Conservation (phyloP, 2,329 filamentous ascomycete species). For the Paecilomyces sp. region DNA sequence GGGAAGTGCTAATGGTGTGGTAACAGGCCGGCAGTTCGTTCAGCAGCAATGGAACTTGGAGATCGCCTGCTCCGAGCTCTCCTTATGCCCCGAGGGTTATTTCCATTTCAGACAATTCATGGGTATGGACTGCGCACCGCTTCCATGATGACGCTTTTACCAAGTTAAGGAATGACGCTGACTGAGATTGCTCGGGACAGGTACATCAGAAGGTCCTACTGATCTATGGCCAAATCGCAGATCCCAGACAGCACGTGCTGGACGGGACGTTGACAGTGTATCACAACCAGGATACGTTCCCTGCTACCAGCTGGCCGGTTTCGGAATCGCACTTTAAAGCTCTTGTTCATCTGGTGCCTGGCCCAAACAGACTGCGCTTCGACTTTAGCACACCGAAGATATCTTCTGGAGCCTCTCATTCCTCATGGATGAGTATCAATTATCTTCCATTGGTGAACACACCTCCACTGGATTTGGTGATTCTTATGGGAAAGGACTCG, state of each 20-base stretch:
- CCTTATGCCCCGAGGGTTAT: slow-evolving; percentile 73
- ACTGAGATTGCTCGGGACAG: slow-evolving; percentile 39
- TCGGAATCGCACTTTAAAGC: slow-evolving; percentile 86
- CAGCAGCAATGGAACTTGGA: slow-evolving; percentile 30
- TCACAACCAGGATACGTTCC: slow-evolving; percentile 79
- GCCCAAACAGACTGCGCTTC: slow-evolving; percentile 79
- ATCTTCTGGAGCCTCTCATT: slow-evolving; percentile 61
- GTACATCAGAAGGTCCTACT: slow-evolving; percentile 87
- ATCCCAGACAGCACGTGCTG: slow-evolving; percentile 58
- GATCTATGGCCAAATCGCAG: slow-evolving; percentile 73
- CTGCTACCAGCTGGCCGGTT: slow-evolving; percentile 78
- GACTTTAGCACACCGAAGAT: slow-evolving; percentile 83
- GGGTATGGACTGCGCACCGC: slow-evolving; percentile 55
- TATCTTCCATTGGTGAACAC: slow-evolving; percentile 72
- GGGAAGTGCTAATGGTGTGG: background rate
- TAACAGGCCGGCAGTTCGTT: slow-evolving; percentile 27
- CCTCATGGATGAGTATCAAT: slow-evolving; percentile 73
- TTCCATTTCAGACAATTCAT: slow-evolving; percentile 74
- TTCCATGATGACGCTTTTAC: background rate
- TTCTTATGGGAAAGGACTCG: slow-evolving; percentile 83
- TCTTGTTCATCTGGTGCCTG: slow-evolving; percentile 81
- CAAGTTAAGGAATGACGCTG: slow-evolving; percentile 2
- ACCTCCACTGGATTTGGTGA: slow-evolving; percentile 82
- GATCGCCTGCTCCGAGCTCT: slow-evolving; percentile 57
- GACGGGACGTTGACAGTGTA: slow-evolving; percentile 75